A percentile compares a stretch with the other conserved stretches of the same genome.
Conservation (phyloP, 129 eudicot genomes). For the Chrysanthemum seticuspe region DNA sequence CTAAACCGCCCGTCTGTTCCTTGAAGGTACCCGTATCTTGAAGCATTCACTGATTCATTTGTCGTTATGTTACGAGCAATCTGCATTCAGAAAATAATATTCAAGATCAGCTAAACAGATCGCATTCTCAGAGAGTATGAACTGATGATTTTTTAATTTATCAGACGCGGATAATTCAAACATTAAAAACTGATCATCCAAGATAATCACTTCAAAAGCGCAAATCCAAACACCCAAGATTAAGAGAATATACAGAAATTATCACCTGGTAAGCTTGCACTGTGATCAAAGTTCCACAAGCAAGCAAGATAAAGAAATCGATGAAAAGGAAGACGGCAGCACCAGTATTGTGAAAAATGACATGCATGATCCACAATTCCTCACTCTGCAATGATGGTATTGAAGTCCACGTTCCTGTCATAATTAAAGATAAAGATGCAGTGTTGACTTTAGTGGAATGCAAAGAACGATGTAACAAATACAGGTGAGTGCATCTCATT, state of each 20-base stretch:
- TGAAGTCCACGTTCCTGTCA: conserved; percentile 71
- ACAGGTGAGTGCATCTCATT: not conserved
- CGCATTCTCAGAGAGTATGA: not conserved
- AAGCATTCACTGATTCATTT: conserved; percentile 67
- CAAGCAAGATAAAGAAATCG: conserved; percentile 60
- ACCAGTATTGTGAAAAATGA: conserved; percentile 66
- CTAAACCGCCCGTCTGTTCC: conserved; percentile 78
- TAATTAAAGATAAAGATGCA: conserved; percentile 8
- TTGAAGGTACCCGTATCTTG: conserved; percentile 74
- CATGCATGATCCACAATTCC: conserved; percentile 70
- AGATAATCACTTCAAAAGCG: too few relatives aligned
- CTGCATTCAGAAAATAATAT: conserved; percentile 41
- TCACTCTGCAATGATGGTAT: conserved; percentile 44
- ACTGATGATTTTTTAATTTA: too few relatives aligned
- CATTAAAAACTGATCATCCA: too few relatives aligned
- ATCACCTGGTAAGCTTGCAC: conserved; percentile 69
- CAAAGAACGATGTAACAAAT: not conserved
- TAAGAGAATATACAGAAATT: conserved; percentile 11
- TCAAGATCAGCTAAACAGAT: not conserved
- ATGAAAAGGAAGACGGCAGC: conserved; percentile 55
- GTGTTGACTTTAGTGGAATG: not conserved
- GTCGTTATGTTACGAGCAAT: conserved; percentile 88
- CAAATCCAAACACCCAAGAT: not conserved
- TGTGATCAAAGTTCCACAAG: conserved; percentile 56
- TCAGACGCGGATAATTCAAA: too few relatives aligned